Conservation (phyloP, 106 monocot genomes). For the Xerophyta viscosa region DNA sequence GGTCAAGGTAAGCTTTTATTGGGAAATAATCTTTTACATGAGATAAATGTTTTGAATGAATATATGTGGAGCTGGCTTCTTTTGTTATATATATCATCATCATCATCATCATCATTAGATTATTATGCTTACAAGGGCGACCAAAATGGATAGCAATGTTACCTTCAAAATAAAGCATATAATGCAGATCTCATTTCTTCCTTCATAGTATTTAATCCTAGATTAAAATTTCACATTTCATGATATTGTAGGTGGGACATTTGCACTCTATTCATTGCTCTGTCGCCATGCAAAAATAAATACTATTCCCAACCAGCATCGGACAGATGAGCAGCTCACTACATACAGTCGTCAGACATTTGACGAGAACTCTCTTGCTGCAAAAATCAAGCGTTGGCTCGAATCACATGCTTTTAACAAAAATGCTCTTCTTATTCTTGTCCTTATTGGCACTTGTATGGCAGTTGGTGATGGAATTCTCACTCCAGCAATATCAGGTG, state of each 20-base stretch:
- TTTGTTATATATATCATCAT: too few species aligned
- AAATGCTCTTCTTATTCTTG: conserved; percentile 73
- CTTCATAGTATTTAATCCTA: too few species aligned
- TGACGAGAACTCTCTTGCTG: conserved; percentile 63
- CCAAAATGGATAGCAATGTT: too few species aligned
- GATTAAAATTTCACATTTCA: too few species aligned
- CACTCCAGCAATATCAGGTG: conserved; percentile 90
- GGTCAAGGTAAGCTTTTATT: conserved; percentile 63
- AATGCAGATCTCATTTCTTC: too few species aligned
- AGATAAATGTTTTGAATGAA: too few species aligned
- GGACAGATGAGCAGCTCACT: conserved; percentile 79
- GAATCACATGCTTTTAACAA: conserved; percentile 61
- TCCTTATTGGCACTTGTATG: conserved; percentile 83
- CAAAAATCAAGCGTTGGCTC: conserved; percentile 69
- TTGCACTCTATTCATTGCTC: conserved; percentile 75
- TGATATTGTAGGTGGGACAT: conserved; percentile 59
- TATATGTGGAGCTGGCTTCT: too few species aligned
- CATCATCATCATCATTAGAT: too few species aligned
- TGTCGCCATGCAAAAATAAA: conserved; percentile 85
- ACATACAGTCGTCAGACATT: conserved; percentile 74
- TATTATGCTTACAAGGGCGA: too few species aligned
- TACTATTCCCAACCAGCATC: conserved; percentile 82
- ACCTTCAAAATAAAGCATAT: too few species aligned
- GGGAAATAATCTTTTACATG: too few species aligned
- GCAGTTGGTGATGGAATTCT: conserved; percentile 89